Base-by-base conservation (phyloP, 2,329 filamentous ascomycete species). In the Monilinia fructigena region DNA sequence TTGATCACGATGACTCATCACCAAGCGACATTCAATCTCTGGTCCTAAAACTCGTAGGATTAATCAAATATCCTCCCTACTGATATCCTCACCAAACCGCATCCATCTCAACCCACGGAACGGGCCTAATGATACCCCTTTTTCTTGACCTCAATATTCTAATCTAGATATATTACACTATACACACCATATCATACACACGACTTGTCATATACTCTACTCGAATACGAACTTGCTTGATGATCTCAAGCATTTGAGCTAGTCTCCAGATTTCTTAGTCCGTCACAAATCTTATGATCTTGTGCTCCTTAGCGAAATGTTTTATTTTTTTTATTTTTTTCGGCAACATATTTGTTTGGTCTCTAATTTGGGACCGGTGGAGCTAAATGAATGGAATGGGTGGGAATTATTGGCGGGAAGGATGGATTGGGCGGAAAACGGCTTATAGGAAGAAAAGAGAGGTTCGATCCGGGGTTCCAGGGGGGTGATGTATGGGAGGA, bases 261-360 rank as follows among this genome's bases (percentile, higher is more conserved):
- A 26, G 31, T 61, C 45, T 61, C 16, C 45, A 50, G 31, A 50
- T 40, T 50, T 61, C 45, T 47, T 61, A 40, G 28, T 50, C 47
- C 45, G 31, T 38, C 45, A 50, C 58, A 50, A 18, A 12, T 61
- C 58, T 20, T 26, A 23, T 20, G 58, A 52, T 26, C 7, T 38
- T 61, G 58, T 52, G 45, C 45, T 61, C 45, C 4, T 61, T 38
- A 40, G 58, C 58, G 45, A 50, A 50, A 50, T 12, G 31, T 50
- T 60, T 61, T 50, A 18, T n/a, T 18, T 38, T 48, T 38, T 38
- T 61, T 50, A 20, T 48, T 60, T 48, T 48, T 35, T 38, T 6
- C 4, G 14, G 40, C 40, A 23, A 50, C n/a, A 61, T 20, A 40
- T 38, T 50, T 61, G 56, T 16, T 48, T 28, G 28, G 31, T 16